A percentile compares a stretch with the other conserved stretches of the same genome.
These are phyloP conservation scores for Entelexis sorbosivorans DNA, from an alignment of 1,139 yeast species.

Conservation along the genomic window DNA sequence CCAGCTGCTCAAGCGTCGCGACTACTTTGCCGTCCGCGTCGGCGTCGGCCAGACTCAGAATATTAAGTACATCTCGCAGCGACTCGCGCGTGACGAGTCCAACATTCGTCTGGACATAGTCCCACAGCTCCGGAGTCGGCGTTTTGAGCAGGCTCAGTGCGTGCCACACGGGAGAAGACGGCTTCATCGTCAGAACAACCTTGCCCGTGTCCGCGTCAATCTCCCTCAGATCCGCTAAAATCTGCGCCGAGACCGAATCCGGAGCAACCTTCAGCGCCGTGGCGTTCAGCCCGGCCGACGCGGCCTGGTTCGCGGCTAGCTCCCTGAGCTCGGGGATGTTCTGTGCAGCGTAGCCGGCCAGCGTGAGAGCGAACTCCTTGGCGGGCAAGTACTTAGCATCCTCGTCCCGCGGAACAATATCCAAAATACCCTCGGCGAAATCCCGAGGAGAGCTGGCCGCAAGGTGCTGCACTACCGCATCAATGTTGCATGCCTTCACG, in stretches of 20 bases:
- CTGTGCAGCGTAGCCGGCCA: conserved; percentile 18
- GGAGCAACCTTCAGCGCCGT: conserved; percentile 17
- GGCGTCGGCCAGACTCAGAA: background rate
- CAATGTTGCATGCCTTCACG: conserved; percentile 52
- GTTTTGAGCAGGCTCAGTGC: background rate
- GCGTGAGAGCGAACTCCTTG: conserved; percentile 20
- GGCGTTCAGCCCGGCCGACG: conserved; percentile 10
- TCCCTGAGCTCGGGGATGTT: conserved; percentile 11
- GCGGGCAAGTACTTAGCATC: conserved; percentile 18
- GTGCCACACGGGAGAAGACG: conserved; percentile 16
- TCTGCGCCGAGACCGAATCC: background rate
- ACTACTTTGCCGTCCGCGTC: background rate
- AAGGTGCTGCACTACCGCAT: conserved; percentile 37
- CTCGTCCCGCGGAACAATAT: conserved; percentile 24
- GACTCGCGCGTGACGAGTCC: background rate
- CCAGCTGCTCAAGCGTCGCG: conserved; percentile 7
- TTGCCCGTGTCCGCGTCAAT: conserved; percentile 28
- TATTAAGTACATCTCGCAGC: conserved; percentile 3
- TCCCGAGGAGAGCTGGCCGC: conserved; percentile 7
- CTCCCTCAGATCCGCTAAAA: conserved; percentile 1
- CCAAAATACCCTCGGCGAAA: conserved; percentile 24
- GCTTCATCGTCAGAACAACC: conserved; percentile 44
- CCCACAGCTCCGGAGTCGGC: conserved; percentile 4
- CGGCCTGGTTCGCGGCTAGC: conserved; percentile 6
- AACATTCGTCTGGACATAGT: conserved; percentile 7